Percentiles rank a stretch among this genome's conserved stretches.
Conservation (phyloP, 108 stramenopile species). For the Cyclotella kingstonii region DNA sequence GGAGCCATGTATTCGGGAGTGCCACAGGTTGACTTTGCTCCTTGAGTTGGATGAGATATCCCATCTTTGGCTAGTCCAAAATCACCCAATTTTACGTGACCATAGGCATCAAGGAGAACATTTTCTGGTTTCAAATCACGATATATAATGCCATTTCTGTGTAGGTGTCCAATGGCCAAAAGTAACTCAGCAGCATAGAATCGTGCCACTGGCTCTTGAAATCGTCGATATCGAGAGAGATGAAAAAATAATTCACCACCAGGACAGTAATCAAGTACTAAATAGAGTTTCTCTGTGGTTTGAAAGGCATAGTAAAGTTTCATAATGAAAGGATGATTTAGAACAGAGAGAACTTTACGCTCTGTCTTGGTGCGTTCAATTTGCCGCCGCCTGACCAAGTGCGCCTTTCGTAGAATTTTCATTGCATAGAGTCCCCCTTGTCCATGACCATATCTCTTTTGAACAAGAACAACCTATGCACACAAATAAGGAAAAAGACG, state of each 20-base stretch:
- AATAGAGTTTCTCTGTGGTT: constrained; percentile 84
- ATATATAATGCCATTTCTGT: constrained; percentile 86
- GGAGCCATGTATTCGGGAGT: constrained; percentile 99
- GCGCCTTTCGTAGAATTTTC: constrained; percentile 96
- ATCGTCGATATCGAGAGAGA: constrained; percentile 86
- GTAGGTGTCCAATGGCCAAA: constrained; percentile 86
- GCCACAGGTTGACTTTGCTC: constrained; percentile 94
- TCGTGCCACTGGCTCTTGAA: constrained; percentile 90
- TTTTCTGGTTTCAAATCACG: constrained; percentile 92
- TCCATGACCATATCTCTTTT: constrained; percentile 72
- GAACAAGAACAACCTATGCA: constrained; percentile 83
- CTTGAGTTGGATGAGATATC: constrained; percentile 79
- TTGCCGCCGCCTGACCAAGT: constrained; percentile 89
- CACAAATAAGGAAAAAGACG: neutral
- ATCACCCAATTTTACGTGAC: constrained; percentile 90
- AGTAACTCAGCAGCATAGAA: constrained; percentile 94
- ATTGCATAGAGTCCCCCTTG: constrained; percentile 91
- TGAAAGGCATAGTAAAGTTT: constrained; percentile 91
- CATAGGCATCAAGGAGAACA: constrained; percentile 87
- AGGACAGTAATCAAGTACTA: constrained; percentile 96
- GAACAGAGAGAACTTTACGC: constrained; percentile 87
- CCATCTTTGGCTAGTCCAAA: constrained; percentile 89
- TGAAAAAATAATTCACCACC: constrained; percentile 98
- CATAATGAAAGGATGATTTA: constrained; percentile 89
- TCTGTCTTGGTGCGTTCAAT: constrained; percentile 97